These are phyloP conservation scores for Fusarium lyarnte DNA, from an alignment of 2,329 filamentous ascomycete genomes.

Conservation along the genomic window DNA sequence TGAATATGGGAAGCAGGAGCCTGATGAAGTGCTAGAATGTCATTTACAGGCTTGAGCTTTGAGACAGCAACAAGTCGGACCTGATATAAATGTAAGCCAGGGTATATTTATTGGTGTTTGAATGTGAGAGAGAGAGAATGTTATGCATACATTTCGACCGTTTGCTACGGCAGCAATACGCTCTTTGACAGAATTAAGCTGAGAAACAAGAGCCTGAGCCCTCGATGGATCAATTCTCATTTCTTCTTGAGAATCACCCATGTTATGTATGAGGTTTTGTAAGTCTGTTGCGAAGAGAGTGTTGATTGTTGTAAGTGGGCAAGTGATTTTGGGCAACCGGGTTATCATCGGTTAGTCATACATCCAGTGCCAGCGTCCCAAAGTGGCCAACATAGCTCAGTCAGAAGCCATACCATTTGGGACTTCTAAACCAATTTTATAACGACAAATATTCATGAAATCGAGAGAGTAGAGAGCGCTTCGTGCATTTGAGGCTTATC, in stretches of 20 bases:
- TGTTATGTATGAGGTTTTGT: conserved; percentile 37
- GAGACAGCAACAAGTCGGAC: conserved; percentile 93
- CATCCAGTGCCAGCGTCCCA: not conserved
- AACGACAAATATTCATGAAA: not conserved
- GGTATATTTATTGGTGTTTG: not conserved
- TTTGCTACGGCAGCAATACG: conserved; percentile 64
- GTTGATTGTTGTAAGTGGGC: conserved; percentile 40
- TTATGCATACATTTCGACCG: conserved; percentile 61
- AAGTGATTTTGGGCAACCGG: conserved; percentile 38
- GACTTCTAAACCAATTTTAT: conserved; percentile 1
- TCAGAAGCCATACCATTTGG: conserved; percentile 16
- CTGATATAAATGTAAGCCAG: conserved; percentile 52
- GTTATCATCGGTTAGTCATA: conserved; percentile 47
- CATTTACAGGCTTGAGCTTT: conserved; percentile 92
- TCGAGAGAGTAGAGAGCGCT: not conserved
- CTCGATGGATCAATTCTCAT: conserved; percentile 72
- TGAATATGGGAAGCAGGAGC: conserved; percentile 70
- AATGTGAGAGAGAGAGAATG: not conserved
- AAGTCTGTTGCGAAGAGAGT: not conserved
- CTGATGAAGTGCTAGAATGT: conserved; percentile 85
- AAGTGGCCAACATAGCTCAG: conserved; percentile 28
- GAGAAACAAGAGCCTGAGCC: conserved; percentile 69
- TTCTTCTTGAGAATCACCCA: conserved; percentile 55
- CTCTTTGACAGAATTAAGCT: conserved; percentile 68
- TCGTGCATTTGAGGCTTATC: not conserved